Percentiles rank a stretch among this genome's conserved stretches.
phyloP scores from a whole-genome alignment of 139 green algal species.

The Yamagishiella unicocca region DNA sequence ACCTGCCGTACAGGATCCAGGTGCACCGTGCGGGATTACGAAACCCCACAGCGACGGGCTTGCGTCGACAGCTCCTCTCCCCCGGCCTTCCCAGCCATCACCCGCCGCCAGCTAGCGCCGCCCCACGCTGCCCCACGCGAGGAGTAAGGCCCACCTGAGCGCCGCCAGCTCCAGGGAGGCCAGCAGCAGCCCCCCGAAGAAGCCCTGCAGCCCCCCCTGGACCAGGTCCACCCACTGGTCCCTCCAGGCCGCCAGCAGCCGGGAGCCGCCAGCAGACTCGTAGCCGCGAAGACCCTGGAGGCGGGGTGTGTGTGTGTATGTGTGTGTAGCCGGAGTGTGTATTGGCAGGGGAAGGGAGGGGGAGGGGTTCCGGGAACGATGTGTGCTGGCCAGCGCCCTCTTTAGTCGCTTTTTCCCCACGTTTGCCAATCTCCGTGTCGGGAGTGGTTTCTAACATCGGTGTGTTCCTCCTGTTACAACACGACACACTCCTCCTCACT shows the following conservation, averaged over 20 bases:
- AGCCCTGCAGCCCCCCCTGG: constrained; percentile 75
- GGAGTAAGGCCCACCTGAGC: constrained; percentile 23
- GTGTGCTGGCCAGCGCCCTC: too few species aligned
- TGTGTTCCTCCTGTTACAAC: too few species aligned
- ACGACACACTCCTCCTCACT: too few species aligned
- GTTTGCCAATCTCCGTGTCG: too few species aligned
- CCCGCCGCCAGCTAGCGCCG: too few species aligned
- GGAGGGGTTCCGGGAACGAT: background rate
- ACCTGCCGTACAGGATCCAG: constrained; percentile 4
- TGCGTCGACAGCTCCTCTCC: too few species aligned
- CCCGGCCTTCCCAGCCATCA: too few species aligned
- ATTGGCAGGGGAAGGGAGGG: background rate
- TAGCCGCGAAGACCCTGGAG: constrained; percentile 71
- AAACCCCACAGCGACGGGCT: too few species aligned
- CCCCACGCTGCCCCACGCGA: too few species aligned
- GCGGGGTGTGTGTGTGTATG: background rate
- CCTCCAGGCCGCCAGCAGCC: constrained; percentile 67
- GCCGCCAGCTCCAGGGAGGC: constrained; percentile 43
- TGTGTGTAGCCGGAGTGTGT: too few species aligned
- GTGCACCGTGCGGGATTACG: background rate
- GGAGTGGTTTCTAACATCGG: too few species aligned
- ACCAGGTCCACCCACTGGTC: constrained; percentile 77
- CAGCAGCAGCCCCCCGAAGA: constrained; percentile 66
- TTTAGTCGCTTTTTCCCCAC: too few species aligned
- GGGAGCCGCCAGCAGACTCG: constrained; percentile 55